phyloP scores from a whole-genome alignment of 768 basidiomycete species.

The Asterophora lycoperdoides region DNA sequence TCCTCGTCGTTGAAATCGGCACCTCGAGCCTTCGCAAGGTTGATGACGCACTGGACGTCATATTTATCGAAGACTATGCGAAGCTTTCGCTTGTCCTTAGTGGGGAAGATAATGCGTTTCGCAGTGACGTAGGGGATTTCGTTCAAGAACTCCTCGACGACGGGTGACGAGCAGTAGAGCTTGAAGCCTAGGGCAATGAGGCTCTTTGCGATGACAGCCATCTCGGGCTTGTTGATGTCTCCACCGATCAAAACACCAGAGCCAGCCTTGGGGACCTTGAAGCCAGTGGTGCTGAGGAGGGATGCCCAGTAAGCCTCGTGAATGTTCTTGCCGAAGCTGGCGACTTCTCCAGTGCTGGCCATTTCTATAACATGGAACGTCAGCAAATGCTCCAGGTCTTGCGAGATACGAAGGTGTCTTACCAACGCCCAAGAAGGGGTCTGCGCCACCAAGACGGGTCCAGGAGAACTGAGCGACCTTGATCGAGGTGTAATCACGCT shows the following conservation, averaged over 20 bases:
- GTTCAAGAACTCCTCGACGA: conserved; percentile 80
- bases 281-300: conserved; percentile 91
- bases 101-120: conserved; percentile 94
- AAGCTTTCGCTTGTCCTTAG: conserved; percentile 91
- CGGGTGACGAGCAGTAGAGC: conserved; percentile 81
- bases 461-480: conserved; percentile 99
- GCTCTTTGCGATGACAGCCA: conserved; percentile 74
- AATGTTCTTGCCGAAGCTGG: conserved; percentile 89
- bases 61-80: conserved; percentile 92
- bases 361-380: conserved; percentile 57
- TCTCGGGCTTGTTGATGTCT: conserved; percentile 83
- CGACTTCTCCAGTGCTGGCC: conserved; percentile 98
- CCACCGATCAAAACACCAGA: conserved; percentile 94
- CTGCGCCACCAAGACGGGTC: conserved; percentile 93
- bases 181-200: conserved; percentile 90
- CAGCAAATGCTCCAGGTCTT: not conserved
- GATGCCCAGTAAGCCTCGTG: conserved; percentile 97
- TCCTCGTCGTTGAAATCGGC: conserved; percentile 82
- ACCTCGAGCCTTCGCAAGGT: conserved; percentile 80
- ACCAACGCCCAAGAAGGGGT: conserved; percentile 96
- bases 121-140: conserved; percentile 69
- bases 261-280: conserved; percentile 80
- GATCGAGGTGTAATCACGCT: conserved; percentile 89
- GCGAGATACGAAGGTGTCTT: conserved; percentile 27
- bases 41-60: conserved; percentile 93